Evolutionary conservation across 108 stramenopile genomes (phyloP).

Genomic region (Stephanodiscus triporus): DNA sequence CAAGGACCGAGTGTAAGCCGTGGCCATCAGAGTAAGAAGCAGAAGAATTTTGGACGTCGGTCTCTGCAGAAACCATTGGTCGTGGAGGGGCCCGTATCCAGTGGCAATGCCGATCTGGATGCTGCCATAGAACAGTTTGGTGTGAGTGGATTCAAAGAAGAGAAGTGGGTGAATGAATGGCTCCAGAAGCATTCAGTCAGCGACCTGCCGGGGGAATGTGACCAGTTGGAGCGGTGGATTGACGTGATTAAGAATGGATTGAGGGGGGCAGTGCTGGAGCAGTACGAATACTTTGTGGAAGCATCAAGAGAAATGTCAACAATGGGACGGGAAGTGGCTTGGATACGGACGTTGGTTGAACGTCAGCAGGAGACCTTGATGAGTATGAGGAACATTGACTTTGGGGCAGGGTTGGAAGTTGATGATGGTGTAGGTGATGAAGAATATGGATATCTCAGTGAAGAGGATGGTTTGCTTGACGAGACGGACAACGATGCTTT

Average conservation of each 20-base stretch:
- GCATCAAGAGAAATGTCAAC: slow-evolving; percentile 88
- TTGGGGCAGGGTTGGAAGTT: slow-evolving; percentile 54
- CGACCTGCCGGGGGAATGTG: slow-evolving; percentile 58
- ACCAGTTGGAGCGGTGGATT: slow-evolving; percentile 74
- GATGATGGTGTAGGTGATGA: slow-evolving; percentile 50
- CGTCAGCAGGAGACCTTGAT: slow-evolving; percentile 76
- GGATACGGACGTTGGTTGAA: slow-evolving; percentile 70
- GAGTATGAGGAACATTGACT: slow-evolving; percentile 88
- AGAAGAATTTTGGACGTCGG: slow-evolving; percentile 29
- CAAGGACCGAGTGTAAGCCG: neutral
- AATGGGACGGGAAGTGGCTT: slow-evolving; percentile 83
- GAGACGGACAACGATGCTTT: slow-evolving; percentile 17
- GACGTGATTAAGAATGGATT: slow-evolving; percentile 74
- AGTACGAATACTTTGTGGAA: slow-evolving; percentile 91
- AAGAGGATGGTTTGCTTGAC: slow-evolving; percentile 44
- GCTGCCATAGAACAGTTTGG: slow-evolving; percentile 65
- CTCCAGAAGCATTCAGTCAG: slow-evolving; percentile 66
- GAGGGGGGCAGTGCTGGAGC: slow-evolving; percentile 82
- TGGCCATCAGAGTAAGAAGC: slow-evolving; percentile 2
- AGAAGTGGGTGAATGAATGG: slow-evolving; percentile 71
- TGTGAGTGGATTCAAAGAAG: slow-evolving; percentile 59
- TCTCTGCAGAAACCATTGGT: slow-evolving; percentile 24
- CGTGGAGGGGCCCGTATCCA: slow-evolving; percentile 18
- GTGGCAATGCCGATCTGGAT: slow-evolving; percentile 45
- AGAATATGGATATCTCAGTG: slow-evolving; percentile 37